Evolutionary conservation across 768 basidiomycete species (phyloP), one percentile per base, ranked within the genome.

Genomic region (Tricholoma saponaceum): DNA sequence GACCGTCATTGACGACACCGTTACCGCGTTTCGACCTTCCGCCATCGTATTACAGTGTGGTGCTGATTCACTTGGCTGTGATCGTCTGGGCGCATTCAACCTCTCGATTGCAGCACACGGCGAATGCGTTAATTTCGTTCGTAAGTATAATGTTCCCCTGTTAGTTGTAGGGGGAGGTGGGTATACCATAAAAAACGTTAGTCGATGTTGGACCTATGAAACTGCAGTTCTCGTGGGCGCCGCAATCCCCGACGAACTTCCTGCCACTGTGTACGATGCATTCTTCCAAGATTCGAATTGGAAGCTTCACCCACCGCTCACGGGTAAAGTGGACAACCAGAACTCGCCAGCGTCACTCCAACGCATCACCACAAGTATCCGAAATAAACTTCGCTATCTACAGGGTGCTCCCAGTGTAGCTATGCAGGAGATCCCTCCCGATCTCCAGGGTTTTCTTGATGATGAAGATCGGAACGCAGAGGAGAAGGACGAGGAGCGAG

Each of bases 171-270:
- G 96, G 41, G 96, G 96, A 2, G 96, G 96, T 3, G 96, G 96
- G 0, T 99, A 99, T 73, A 95, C 94, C 4, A 91, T 98, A 70
- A 91, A 94, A 67, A 96, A 96, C 68, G 97, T 99, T 62, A 90
- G 91, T 47, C 85, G 96, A n/a, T 99, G 96, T 69, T 99, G 96
- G 96, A 88, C 96, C 32, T 96, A 99, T 76, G 96, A 99, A 71
- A 99, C 97, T 0, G 87, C 92, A 12, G 90, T 98, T 0, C 84
- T 96, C 7, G 87, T 97, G 47, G 93, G 91, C 14, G 83, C 87
- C 0, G 73, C 81, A 35, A 83, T 99, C 26, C 89, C 94, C 0
- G 89, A 96, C 72, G 86, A 89, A 58, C 85, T 99, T 8, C 96
- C 96, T 0, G 75, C 77, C 22, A 98, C 94, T 0, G 84, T 91